Evolutionary conservation across 345 rosid genomes (phyloP).

Genomic region (Linum trigynum): DNA sequence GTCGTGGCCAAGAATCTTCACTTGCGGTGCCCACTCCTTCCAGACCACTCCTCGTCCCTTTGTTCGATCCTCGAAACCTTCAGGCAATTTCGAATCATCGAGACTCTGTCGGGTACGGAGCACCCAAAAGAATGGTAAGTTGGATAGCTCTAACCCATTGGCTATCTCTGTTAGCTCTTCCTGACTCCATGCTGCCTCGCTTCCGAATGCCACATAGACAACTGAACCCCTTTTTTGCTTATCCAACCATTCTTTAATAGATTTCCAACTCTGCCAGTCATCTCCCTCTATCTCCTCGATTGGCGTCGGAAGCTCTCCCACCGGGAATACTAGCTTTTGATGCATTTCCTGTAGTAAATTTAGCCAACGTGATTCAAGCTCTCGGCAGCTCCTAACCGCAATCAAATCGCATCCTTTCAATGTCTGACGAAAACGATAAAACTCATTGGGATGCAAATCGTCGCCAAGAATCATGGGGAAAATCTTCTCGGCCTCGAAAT

Average conservation of each 20-base stretch:
- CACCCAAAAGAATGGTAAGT: constrained; percentile 13
- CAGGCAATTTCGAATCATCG: constrained; percentile 13
- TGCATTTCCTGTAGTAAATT: constrained; percentile 13
- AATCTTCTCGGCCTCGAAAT: not conserved
- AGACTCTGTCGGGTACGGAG: not conserved
- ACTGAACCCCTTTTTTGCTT: constrained; percentile 3
- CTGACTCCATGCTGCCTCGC: constrained; percentile 2
- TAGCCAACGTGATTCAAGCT: constrained; percentile 22
- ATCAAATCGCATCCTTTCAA: constrained; percentile 15
- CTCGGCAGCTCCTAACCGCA: constrained; percentile 13
- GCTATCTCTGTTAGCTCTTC: constrained; percentile 4
- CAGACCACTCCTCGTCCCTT: constrained; percentile 21
- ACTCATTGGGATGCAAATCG: not conserved
- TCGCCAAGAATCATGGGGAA: not conserved
- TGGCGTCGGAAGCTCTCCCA: constrained; percentile 9
- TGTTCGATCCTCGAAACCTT: constrained; percentile 25
- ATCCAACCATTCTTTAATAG: constrained; percentile 7
- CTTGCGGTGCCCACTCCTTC: constrained; percentile 24
- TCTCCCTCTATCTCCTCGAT: not conserved
- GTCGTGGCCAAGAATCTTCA: constrained; percentile 27
- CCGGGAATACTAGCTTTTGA: constrained; percentile 17
- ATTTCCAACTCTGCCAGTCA: not conserved
- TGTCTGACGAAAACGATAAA: not conserved
- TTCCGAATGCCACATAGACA: constrained; percentile 14
- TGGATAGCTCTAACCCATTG: constrained; percentile 11